Evolutionary conservation across 2,329 filamentous ascomycete genomes (phyloP), one percentile per base, ranked within the genome.

Genomic region (Fusarium dlaminii): DNA sequence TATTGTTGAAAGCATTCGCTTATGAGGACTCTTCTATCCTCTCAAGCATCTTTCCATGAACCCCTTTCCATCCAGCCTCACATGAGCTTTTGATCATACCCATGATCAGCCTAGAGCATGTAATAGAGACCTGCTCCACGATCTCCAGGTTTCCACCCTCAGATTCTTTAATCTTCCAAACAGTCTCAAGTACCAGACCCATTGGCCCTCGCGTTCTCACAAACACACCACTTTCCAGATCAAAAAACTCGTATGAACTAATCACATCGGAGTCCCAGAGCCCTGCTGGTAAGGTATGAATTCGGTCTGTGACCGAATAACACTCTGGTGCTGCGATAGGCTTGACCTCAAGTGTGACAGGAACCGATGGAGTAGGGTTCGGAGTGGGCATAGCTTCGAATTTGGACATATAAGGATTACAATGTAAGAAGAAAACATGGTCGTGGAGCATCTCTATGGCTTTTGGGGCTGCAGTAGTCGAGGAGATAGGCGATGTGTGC

Each of bases 181-280:
- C 76, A 22, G 87, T 88, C 78, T 90, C 88, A 83, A 90, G 86
- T 6, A 86, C 79, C 39, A 88, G 81, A 49, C 82, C 84, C 78
- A 90, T 75, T 27, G 88, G 87, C 45, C 86, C 87, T 48, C 81
- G 82, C 61, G 89, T 86, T 15, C 87, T 80, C 46, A 88, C 85
- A 77, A 88, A 89, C 12, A 88, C 75, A 24, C 88, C 88, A 34
- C 79, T 82, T n/a, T 81, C 81, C 24, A 86, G 80, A 69, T 88
- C 80, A 24, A 86, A 85, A 68, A 90, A 87, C 79, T 90, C 88
- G 76, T 88, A 88, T 11, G 79, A 85, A 81, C 87, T 89, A 59
- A 86, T 83, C 12, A 90, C 86, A 54, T 86, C 85, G 58, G 83
- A 86, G 75, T 88, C 87, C 87, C 87, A 90, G 34, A 90, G 82